Conservation (phyloP, 2,329 filamentous ascomycete species). For the Colletotrichum higginsianum region DNA sequence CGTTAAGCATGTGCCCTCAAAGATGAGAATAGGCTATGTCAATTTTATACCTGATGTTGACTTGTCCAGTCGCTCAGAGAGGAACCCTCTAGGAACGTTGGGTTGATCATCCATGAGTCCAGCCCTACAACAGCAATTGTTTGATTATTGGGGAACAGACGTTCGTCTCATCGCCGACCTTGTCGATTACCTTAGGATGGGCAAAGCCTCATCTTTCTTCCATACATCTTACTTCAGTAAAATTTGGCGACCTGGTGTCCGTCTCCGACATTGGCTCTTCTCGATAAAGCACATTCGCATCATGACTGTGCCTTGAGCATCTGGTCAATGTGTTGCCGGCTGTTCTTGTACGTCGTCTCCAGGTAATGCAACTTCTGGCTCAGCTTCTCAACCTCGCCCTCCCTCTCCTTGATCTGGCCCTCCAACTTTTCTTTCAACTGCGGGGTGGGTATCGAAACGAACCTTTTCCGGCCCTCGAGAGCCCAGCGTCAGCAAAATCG, state of each 20-base stretch:
- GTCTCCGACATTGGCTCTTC: neutral
- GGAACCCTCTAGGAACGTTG: neutral
- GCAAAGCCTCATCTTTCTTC: neutral
- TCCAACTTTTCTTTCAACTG: constrained; percentile 83
- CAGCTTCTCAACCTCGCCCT: constrained; percentile 83
- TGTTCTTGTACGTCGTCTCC: constrained; percentile 96
- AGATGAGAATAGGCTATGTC: neutral
- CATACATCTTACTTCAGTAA: no score
- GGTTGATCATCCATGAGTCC: neutral
- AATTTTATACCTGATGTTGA: neutral
- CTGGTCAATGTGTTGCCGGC: constrained; percentile 89
- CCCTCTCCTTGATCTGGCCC: constrained; percentile 80
- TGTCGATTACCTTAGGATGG: no score
- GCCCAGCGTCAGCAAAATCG: constrained; percentile 24
- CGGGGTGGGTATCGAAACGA: constrained; percentile 82
- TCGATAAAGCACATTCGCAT: neutral
- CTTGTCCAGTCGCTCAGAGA: neutral
- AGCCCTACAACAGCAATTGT: neutral
- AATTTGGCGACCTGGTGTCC: no score
- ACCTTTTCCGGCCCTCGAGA: constrained; percentile 71
- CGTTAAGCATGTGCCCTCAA: no score
- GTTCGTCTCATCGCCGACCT: neutral
- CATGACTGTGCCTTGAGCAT: constrained; percentile 70
- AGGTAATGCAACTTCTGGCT: constrained; percentile 93
- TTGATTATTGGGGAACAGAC: neutral